phyloP scores from a whole-genome alignment of 352 stramenopile genomes.

The Pythium utonaiense region DNA sequence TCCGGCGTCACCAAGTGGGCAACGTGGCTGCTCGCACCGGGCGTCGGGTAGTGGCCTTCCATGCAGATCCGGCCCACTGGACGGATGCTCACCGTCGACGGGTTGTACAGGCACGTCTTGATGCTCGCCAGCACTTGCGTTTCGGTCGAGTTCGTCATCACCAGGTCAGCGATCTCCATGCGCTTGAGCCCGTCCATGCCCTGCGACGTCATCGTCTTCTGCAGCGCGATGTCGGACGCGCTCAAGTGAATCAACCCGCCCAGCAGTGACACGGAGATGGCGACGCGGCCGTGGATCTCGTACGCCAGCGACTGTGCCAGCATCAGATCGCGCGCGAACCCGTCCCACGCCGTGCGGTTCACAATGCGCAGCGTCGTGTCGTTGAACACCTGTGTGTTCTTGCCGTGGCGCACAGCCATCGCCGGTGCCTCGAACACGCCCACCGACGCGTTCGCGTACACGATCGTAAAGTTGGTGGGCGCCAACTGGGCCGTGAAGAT shows the following conservation, averaged over 20 bases:
- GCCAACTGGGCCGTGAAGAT: constrained; percentile 46
- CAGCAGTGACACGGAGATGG: constrained; percentile 50
- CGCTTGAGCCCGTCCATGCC: constrained; percentile 61
- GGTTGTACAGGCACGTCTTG: constrained; percentile 79
- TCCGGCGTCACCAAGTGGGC: constrained; percentile 43
- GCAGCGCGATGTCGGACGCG: constrained; percentile 38
- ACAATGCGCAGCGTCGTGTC: constrained; percentile 52
- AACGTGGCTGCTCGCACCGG: constrained; percentile 38
- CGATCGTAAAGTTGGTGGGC: constrained; percentile 45
- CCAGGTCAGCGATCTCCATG: constrained; percentile 58
- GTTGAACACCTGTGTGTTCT: constrained; percentile 42
- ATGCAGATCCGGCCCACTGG: constrained; percentile 68
- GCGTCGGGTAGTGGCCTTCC: constrained; percentile 48
- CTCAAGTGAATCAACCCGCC: constrained; percentile 48
- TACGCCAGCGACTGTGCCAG: constrained; percentile 35
- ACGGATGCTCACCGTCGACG: constrained; percentile 64
- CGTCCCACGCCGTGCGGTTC: constrained; percentile 55
- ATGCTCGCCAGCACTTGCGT: constrained; percentile 58
- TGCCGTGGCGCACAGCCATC: constrained; percentile 52
- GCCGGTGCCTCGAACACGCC: constrained; percentile 41
- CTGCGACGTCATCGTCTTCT: constrained; percentile 52
- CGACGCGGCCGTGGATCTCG: constrained; percentile 44
- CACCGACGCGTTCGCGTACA: constrained; percentile 35
- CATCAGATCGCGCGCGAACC: constrained; percentile 72
- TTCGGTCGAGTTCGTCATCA: constrained; percentile 62